Conservation (phyloP, 306 rosid genomes). For the barrel medic (Medicago truncatula) region MtrunA17r5.0-ANR NC_053045.1:54573501-54574000, state of each 20-base stretch:
- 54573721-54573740: conserved; percentile 17
- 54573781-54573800: no score
- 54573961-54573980: neutral
- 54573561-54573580: conserved; percentile 4
- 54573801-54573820: neutral
- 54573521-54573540: conserved; percentile 35
- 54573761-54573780: neutral
- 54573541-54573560: conserved; percentile 24
- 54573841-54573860: neutral
- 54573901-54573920: no score
- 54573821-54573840: neutral
- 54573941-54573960: no score
- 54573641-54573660: conserved; percentile 70
- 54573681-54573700: conserved; percentile 72
- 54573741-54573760: conserved; percentile 3
- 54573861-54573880: no score
- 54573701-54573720: conserved; percentile 80
- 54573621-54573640: conserved; percentile 61
- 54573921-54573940: neutral
- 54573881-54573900: no score
- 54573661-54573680: conserved; percentile 70
- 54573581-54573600: conserved; percentile 15
- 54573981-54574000: no score
- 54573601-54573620: conserved; percentile 44
- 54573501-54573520: conserved; percentile 70